phyloP scores from a whole-genome alignment of 805 yeast species.

The Starmerella vitae region DNA sequence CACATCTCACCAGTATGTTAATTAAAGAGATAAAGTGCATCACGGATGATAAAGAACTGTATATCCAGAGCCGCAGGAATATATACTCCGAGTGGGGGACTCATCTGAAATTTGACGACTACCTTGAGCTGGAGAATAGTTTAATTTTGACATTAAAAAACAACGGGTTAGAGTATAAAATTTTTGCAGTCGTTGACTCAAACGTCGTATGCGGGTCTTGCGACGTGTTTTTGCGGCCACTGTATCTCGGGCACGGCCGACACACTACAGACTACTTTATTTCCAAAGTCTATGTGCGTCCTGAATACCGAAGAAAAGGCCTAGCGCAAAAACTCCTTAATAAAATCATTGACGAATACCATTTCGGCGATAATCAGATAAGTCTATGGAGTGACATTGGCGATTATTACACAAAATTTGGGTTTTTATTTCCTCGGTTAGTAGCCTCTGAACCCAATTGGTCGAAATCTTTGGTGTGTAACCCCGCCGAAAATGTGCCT shows the following conservation, averaged over 20 bases:
- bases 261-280: slow-evolving; percentile 8
- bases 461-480: neutral
- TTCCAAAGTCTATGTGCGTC: slow-evolving; percentile 9
- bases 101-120: slow-evolving; percentile 5
- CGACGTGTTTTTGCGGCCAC: slow-evolving; percentile 13
- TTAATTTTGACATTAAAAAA: slow-evolving; percentile 1
- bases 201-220: slow-evolving; percentile 7
- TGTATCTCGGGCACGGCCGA: slow-evolving; percentile 9
- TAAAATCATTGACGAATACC: slow-evolving; percentile 2
- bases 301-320: slow-evolving; percentile 8
- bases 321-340: slow-evolving; percentile 2
- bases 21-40: slow-evolving; percentile 5
- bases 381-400: slow-evolving; percentile 18
- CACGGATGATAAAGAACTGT: slow-evolving; percentile 4
- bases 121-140: slow-evolving; percentile 5
- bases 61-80: slow-evolving; percentile 1
- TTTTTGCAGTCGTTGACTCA: neutral
- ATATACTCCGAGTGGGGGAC: slow-evolving; percentile 13
- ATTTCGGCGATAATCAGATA: slow-evolving; percentile 2
- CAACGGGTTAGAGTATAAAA: neutral
- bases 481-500: neutral
- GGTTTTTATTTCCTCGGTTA: slow-evolving; percentile 7
- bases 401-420: slow-evolving; percentile 10
- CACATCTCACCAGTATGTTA: too few species aligned
- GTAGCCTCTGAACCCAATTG: slow-evolving; percentile 2